A percentile compares a stretch with the other conserved stretches of the same genome.
Evolutionary conservation across 2,329 filamentous ascomycete genomes (phyloP).

Genomic region (Botryosphaeria dothidea): DNA sequence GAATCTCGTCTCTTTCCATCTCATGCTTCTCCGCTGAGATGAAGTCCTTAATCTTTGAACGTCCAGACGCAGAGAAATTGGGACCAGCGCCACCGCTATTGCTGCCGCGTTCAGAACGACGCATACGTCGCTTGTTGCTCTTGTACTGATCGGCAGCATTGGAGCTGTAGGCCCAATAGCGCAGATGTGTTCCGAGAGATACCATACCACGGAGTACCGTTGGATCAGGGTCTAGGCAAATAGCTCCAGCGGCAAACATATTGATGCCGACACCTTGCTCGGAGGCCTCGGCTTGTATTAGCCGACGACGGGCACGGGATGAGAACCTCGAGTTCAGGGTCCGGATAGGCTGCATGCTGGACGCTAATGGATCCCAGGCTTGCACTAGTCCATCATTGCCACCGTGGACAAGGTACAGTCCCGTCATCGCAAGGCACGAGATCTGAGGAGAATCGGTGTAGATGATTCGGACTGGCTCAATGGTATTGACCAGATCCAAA

Average conservation of each 20-base stretch:
- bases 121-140: conserved; percentile 75
- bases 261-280: conserved; percentile 70
- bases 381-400: conserved; percentile 94
- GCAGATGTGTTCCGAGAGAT: conserved; percentile 80
- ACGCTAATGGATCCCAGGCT: conserved; percentile 93
- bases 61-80: conserved; percentile 61
- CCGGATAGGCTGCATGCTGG: conserved; percentile 72
- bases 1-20: conserved; percentile 70
- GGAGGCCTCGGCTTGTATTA: conserved; percentile 66
- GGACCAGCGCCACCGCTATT: conserved; percentile 55
- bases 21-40: conserved; percentile 86
- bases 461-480: conserved; percentile 76
- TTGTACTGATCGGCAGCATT: conserved; percentile 70
- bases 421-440: conserved; percentile 77
- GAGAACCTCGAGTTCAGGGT: conserved; percentile 86
- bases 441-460: conserved; percentile 89
- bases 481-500: conserved; percentile 55
- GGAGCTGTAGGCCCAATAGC: conserved; percentile 95
- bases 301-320: conserved; percentile 76
- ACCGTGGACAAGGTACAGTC: conserved; percentile 86
- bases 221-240: conserved; percentile 84
- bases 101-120: conserved; percentile 66
- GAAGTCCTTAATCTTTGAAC: conserved; percentile 73
- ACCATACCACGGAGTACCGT: conserved; percentile 83
- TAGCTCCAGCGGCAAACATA: conserved; percentile 78